phyloP scores from a whole-genome alignment of 2,329 filamentous ascomycete genomes.

The Clarireedia hainanense region DNA sequence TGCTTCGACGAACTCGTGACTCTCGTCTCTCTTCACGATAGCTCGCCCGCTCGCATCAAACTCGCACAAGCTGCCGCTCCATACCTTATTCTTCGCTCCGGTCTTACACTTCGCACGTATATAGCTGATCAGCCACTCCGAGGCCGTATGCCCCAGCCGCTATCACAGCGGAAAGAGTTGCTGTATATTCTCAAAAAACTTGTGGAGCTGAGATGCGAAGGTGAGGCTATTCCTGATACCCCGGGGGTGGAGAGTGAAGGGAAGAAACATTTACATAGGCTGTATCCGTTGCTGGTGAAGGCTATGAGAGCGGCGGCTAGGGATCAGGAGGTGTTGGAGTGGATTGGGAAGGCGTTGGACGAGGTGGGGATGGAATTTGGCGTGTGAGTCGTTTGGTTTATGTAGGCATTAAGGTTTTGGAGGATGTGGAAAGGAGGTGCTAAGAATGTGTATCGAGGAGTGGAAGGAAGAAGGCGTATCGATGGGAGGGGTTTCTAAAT shows the following conservation, averaged over 20 bases:
- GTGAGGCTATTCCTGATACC: constrained; percentile 56
- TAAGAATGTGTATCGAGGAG: background rate
- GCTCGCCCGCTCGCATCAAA: constrained; percentile 21
- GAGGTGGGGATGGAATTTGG: constrained; percentile 51
- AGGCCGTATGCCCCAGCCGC: constrained; percentile 80
- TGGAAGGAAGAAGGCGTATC: too few species aligned
- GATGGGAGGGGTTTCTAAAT: too few species aligned
- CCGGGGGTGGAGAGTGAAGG: constrained; percentile 45
- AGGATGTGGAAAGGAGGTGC: background rate
- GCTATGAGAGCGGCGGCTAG: constrained; percentile 53
- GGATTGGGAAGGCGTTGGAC: constrained; percentile 53
- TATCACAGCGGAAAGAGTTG: constrained; percentile 72
- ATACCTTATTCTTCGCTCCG: constrained; percentile 74
- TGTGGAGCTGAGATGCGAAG: constrained; percentile 60
- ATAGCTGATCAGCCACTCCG: constrained; percentile 86
- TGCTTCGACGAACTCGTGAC: constrained; percentile 74
- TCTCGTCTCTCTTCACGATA: constrained; percentile 49
- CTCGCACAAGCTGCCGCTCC: constrained; percentile 72
- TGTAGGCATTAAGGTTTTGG: background rate
- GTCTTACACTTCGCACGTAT: constrained; percentile 73
- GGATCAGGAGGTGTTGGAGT: constrained; percentile 51
- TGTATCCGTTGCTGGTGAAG: constrained; percentile 71
- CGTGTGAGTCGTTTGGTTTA: constrained; percentile 14
- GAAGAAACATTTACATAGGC: constrained; percentile 67
- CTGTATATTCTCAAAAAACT: constrained; percentile 61